Percentiles rank a stretch among this genome's conserved stretches.
These are phyloP conservation scores for Aureobasidium namibiae DNA, from an alignment of 2,329 filamentous ascomycete species.

Conservation along the genomic window DNA sequence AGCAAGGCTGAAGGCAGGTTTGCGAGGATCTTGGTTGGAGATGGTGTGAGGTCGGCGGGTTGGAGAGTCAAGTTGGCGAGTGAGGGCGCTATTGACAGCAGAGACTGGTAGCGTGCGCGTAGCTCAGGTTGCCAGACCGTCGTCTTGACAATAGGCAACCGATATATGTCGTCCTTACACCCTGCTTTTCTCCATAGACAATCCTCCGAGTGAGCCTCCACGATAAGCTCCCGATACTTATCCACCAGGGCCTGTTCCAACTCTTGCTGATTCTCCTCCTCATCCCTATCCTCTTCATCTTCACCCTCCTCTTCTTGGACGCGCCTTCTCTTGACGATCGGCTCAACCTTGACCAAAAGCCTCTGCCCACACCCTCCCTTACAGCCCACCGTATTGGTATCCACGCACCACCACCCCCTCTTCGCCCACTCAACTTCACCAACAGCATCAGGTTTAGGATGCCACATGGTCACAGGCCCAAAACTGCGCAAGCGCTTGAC, in stretches of 20 bases:
- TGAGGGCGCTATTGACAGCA: slow-evolving; percentile 20
- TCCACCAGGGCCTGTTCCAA: slow-evolving; percentile 60
- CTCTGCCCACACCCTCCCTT: slow-evolving; percentile 73
- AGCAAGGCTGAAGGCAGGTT: slow-evolving; percentile 23
- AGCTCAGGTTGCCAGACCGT: slow-evolving; percentile 28
- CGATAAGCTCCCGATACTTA: slow-evolving; percentile 65
- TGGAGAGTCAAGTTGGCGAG: slow-evolving; percentile 16
- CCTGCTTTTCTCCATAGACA: slow-evolving; percentile 82
- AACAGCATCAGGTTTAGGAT: slow-evolving; percentile 78
- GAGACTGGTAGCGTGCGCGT: slow-evolving; percentile 20
- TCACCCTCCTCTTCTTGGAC: slow-evolving; percentile 32
- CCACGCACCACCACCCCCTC: slow-evolving; percentile 79
- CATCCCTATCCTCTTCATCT: slow-evolving; percentile 26
- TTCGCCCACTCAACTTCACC: slow-evolving; percentile 94
- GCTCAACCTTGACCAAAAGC: slow-evolving; percentile 59
- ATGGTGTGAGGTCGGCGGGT: slow-evolving; percentile 18
- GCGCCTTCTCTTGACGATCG: slow-evolving; percentile 6
- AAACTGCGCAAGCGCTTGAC: slow-evolving; percentile 77
- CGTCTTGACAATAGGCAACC: slow-evolving; percentile 39
- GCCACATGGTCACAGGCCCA: slow-evolving; percentile 85
- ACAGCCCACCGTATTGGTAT: slow-evolving; percentile 76
- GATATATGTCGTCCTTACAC: slow-evolving; percentile 70
- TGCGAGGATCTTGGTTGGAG: slow-evolving; percentile 18
- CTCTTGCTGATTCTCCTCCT: slow-evolving; percentile 27
- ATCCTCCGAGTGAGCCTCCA: slow-evolving; percentile 66